phyloP scores from a whole-genome alignment of 169 alveolate species.

The Sarcocystis neurona region DNA sequence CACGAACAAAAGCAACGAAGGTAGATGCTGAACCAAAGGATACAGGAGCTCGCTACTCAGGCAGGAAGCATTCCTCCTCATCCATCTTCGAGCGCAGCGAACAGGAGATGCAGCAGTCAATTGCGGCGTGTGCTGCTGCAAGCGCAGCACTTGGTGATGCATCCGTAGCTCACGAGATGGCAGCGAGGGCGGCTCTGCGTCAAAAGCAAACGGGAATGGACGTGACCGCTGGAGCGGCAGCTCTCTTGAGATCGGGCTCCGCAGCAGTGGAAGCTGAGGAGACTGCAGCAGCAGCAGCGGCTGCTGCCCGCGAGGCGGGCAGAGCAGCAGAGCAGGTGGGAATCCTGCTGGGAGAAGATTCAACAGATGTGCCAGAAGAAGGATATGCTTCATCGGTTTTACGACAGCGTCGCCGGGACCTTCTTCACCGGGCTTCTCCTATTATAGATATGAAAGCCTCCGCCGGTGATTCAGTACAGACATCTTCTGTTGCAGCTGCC shows the following conservation, averaged over 20 bases:
- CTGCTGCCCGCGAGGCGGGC: constrained; percentile 1
- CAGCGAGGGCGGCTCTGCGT: neutral
- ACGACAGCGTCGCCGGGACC: too few species aligned
- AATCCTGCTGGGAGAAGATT: too few species aligned
- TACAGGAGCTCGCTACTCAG: too few species aligned
- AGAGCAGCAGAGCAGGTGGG: neutral
- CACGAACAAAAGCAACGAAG: too few species aligned
- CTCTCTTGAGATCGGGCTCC: neutral
- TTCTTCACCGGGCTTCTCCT: too few species aligned
- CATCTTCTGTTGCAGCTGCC: too few species aligned
- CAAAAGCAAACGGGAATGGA: neutral
- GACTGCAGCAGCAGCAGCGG: constrained; percentile 21
- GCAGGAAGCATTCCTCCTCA: neutral
- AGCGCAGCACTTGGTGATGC: constrained; percentile 8
- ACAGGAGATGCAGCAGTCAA: neutral
- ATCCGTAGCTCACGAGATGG: constrained; percentile 6
- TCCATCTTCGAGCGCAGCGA: too few species aligned
- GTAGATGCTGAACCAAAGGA: too few species aligned
- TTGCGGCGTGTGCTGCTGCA: constrained; percentile 23
- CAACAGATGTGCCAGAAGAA: too few species aligned
- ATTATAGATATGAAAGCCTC: neutral
- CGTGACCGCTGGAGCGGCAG: neutral
- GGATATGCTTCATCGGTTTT: too few species aligned
- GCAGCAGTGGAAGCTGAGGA: neutral
- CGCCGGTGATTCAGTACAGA: neutral